Evolutionary conservation across 1,284 basidiomycete genomes (phyloP).

Genomic region (Heterobasidion parviporum): DNA sequence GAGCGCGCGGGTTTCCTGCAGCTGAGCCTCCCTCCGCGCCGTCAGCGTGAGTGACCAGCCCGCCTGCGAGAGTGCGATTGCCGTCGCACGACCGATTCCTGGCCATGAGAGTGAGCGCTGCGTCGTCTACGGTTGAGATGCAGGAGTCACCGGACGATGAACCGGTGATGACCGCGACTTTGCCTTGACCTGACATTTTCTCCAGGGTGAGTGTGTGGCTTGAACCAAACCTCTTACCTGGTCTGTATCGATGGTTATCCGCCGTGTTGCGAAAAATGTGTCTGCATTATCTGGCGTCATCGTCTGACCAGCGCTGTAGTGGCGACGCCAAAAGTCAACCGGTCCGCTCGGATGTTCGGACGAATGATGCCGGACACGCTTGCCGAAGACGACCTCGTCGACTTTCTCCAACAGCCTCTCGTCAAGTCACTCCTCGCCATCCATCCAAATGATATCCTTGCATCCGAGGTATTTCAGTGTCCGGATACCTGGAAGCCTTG

Average conservation of each 20-base stretch:
- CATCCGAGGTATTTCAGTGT: background rate
- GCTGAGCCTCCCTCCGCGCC: constrained; percentile 1
- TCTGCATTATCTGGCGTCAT: background rate
- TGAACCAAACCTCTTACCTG: too few relatives aligned
- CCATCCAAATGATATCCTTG: constrained; percentile 20
- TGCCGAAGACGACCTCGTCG: background rate
- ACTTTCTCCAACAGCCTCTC: constrained; percentile 16
- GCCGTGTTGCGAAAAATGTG: background rate
- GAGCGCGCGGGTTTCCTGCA: background rate
- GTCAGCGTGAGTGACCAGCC: constrained; percentile 39
- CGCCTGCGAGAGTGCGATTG: constrained; percentile 38
- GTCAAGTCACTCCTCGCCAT: constrained; percentile 13
- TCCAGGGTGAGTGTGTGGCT: too few relatives aligned
- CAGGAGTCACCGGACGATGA: background rate
- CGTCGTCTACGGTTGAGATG: background rate
- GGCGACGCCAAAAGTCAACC: background rate
- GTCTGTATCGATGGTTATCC: too few relatives aligned
- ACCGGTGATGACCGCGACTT: background rate
- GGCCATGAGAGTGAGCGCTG: background rate
- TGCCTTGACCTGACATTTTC: background rate
- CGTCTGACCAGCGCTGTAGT: background rate
- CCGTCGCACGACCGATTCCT: constrained; percentile 43
- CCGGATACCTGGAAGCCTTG: background rate
- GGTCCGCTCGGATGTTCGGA: background rate
- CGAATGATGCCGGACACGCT: background rate